Conservation (phyloP, 2,329 filamentous ascomycete genomes). For the Apiospora malaysiana region DNA sequence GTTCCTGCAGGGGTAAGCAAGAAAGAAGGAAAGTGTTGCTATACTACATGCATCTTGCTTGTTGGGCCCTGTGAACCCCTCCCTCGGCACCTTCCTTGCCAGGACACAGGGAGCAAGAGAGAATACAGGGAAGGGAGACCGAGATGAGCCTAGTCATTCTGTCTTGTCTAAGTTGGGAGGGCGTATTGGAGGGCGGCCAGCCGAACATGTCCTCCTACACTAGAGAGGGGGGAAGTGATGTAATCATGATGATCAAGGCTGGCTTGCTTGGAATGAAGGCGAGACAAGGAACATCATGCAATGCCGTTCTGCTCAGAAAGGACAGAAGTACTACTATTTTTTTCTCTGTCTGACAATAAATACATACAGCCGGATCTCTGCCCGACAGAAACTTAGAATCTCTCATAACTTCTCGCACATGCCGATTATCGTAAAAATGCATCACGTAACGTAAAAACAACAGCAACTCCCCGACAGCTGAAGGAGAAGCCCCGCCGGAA, state of each 20-base stretch:
- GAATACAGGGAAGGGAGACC: background rate
- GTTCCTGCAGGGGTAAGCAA: background rate
- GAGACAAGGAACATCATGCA: constrained; percentile 1
- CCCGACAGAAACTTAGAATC: background rate
- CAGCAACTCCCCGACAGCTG: background rate
- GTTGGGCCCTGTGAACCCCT: background rate
- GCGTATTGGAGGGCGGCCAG: background rate
- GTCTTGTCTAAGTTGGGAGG: background rate
- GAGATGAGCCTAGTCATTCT: background rate
- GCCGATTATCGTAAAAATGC: constrained; percentile 7
- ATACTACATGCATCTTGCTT: constrained; percentile 12
- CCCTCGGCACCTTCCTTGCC: background rate
- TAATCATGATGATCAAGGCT: constrained; percentile 9
- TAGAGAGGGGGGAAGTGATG: background rate
- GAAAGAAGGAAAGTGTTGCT: no score
- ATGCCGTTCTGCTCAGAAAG: background rate
- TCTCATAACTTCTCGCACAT: constrained; percentile 12
- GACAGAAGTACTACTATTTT: background rate
- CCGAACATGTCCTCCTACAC: background rate
- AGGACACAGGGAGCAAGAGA: no score
- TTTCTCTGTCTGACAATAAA: constrained; percentile 15
- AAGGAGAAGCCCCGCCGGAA: background rate
- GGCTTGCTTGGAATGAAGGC: background rate
- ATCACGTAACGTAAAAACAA: background rate
- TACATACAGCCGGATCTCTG: constrained; percentile 15